Evolutionary conservation across 768 basidiomycete genomes (phyloP), one percentile per base, ranked within the genome.

Genomic region (Tephrocybe sp.): DNA sequence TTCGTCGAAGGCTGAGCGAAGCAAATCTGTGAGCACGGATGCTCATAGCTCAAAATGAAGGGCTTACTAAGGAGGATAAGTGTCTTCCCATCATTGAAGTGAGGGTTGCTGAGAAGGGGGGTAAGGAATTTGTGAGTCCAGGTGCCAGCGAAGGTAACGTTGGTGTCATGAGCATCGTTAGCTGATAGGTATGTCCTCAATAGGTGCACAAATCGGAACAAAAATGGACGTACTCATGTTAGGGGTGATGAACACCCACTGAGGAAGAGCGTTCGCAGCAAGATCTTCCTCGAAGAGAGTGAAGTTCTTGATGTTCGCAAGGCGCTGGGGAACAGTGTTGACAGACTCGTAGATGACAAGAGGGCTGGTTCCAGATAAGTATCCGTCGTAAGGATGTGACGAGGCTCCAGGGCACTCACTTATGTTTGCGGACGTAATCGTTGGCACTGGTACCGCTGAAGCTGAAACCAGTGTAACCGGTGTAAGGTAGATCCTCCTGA

Each of bases 151-250:
- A 76, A 83, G 45, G 69, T 74, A 52, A 82, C 64, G 17, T 69
- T 72, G 3, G 84, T 85, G 62, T 86, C 82, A 52, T 84, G 85
- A 0, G 68, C 82, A 54, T 84, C 83, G 57, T 85, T 75, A 45
- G 72, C 67, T 56, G 33, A 12, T 13, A 11, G 12, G 8, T 2
- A 14, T 8, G 2, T 70, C 35, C 30, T 10, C 33, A 26, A 19
- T 9, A 19, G 13, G 39, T 20, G 14, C 17, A 3, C 16, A 1
- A 41, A n/a, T n/a, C 12, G 7, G 45, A 61, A 30, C 5, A 39
- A 4, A 9, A 23, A 57, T 26, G 20, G 26, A 64, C 64, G 60
- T 14, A 52, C 48, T 42, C 55, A 81, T 66, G 61, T 85, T 85
- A 10, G 84, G 84, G 1, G 84, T 84, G 51, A 85, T 68, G 55